Conservation (phyloP, 306 rosid species). For the Prunus mume region DNA sequence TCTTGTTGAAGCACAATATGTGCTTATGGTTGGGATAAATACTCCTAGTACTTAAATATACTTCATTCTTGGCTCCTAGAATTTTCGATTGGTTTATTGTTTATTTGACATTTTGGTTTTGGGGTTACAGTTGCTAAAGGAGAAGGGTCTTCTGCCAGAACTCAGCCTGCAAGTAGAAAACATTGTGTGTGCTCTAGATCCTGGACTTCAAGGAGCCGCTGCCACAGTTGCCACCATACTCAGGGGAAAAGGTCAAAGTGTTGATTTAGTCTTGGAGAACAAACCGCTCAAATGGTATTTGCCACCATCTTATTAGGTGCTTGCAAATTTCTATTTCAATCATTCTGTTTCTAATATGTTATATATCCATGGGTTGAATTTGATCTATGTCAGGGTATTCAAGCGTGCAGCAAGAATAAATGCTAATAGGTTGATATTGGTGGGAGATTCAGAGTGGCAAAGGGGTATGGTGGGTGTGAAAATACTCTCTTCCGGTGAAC, state of each 20-base stretch:
- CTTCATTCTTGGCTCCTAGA: background rate
- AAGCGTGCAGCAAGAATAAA: constrained; percentile 75
- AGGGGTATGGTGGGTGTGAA: constrained; percentile 81
- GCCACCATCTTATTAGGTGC: constrained; percentile 8
- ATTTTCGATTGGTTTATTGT: background rate
- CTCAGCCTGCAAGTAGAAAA: constrained; percentile 52
- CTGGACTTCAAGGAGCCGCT: constrained; percentile 88
- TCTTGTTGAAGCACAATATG: background rate
- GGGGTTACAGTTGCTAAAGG: constrained; percentile 73
- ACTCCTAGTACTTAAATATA: background rate
- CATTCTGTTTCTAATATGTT: constrained; percentile 18
- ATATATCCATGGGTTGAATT: background rate
- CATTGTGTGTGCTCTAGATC: constrained; percentile 86
- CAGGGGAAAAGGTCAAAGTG: constrained; percentile 69
- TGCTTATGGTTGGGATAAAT: background rate
- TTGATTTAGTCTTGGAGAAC: constrained; percentile 89
- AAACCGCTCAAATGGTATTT: constrained; percentile 90
- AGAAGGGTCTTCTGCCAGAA: constrained; percentile 79
- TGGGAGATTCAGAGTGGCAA: constrained; percentile 93
- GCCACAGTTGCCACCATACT: constrained; percentile 77
- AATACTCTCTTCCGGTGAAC: constrained; percentile 83
- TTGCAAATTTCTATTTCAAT: background rate
- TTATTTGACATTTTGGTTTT: constrained; percentile 4
- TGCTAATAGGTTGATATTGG: constrained; percentile 72
- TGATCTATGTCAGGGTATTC: constrained; percentile 62